Base-by-base conservation (phyloP, 768 basidiomycete species). In the Mycena albidolilacea region DNA sequence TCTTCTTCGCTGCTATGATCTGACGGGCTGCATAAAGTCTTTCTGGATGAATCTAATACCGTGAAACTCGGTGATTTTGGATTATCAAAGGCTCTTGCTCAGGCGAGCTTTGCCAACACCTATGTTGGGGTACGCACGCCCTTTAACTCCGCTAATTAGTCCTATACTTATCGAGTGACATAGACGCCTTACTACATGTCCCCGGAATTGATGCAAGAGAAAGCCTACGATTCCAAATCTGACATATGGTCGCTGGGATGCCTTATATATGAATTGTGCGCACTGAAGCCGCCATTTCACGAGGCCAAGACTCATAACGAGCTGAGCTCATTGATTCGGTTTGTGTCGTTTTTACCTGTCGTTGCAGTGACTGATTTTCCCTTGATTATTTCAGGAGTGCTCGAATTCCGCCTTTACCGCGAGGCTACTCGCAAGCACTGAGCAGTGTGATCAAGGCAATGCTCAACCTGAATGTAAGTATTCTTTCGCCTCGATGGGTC, bases 151-250 rank as follows among this genome's bases (percentile, higher is more conserved):
- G 30, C 3, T 12, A 35, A 46, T 35, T 37, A 17, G 15, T 30
- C 7, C 3, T 37, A 43, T 21, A 60, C 61, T 54, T 46, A 44
- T 21, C 35, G 8, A 41, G 50, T 23, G 35, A 14, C 39, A 17
- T 77, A 98, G 97, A 99, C 98, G 4, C 98, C 98, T 4, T 97
- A 99, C 80, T 99, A 99, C 85, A 99, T 99, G 98, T 98, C 97
- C 1, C 98, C 98, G 0, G 97, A 99, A 81, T 88, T 99, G 43
- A 96, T 98, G 90, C 95, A 95, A 84, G 97, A 99, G 80, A 97
- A 95, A 80, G 91, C 95, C 4, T 99, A 99, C 82, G 98, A 98
- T 83, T 93, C 95, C 8, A 99, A 99, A 84, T 96, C 95, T 0
- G 98, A 99, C 79, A 98, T 99, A 60, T 99, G 98, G 98, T 97